These are phyloP conservation scores for Kernera saxatilis DNA, from an alignment of 345 rosid species.

Conservation along the genomic window DNA sequence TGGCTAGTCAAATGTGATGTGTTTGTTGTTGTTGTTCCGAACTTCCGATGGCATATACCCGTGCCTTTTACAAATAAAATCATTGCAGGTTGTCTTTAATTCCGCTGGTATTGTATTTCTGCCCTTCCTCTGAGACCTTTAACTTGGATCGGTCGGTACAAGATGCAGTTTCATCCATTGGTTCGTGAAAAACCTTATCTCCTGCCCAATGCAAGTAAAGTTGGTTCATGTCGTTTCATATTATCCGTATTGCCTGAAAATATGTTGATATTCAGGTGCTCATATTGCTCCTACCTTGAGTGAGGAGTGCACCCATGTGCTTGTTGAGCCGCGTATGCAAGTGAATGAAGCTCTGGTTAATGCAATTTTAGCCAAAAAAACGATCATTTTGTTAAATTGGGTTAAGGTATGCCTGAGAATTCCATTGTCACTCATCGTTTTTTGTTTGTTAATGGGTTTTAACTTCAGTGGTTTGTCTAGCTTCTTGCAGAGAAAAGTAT, in stretches of 20 bases:
- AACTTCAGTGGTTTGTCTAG: slow-evolving; percentile 40
- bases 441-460: slow-evolving; percentile 8
- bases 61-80: not conserved
- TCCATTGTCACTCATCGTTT: not conserved
- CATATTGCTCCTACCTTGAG: slow-evolving; percentile 30
- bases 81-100: slow-evolving; percentile 58
- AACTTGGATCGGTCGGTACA: slow-evolving; percentile 36
- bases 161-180: slow-evolving; percentile 63
- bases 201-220: not conserved
- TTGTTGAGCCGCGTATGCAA: slow-evolving; percentile 47
- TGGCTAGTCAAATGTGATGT: not conserved
- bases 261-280: slow-evolving; percentile 50
- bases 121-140: slow-evolving; percentile 37
- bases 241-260: not conserved
- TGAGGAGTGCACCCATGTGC: slow-evolving; percentile 75
- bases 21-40: not conserved
- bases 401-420: slow-evolving; percentile 49
- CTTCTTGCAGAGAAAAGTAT: slow-evolving; percentile 61
- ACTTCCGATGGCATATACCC: not conserved
- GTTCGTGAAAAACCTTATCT: slow-evolving; percentile 41
- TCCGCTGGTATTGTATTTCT: slow-evolving; percentile 49
- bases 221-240: not conserved
- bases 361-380: slow-evolving; percentile 59
- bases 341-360: slow-evolving; percentile 49
- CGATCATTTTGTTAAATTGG: slow-evolving; percentile 51